A percentile compares a stretch with the other conserved stretches of the same genome.
These are phyloP conservation scores for Aspergillus novoparasiticus DNA, from an alignment of 2,329 filamentous ascomycete species.

Conservation along the genomic window DNA sequence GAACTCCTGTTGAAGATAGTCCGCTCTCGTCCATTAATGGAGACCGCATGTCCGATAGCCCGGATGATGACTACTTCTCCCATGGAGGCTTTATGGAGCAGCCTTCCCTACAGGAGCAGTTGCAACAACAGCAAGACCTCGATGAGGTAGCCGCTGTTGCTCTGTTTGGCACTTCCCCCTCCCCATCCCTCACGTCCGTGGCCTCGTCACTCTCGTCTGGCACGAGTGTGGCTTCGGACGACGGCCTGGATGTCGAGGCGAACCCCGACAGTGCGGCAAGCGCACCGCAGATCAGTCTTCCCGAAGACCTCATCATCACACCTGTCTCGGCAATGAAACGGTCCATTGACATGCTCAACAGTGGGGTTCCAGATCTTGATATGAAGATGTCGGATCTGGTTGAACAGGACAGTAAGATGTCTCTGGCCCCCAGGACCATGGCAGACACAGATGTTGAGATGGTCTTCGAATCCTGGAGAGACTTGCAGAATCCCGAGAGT, in stretches of 20 bases:
- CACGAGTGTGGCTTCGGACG: conserved; percentile 41
- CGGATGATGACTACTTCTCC: conserved; percentile 41
- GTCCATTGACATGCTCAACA: conserved; percentile 44
- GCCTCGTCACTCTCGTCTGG: conserved; percentile 46
- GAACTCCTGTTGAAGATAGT: conserved; percentile 35
- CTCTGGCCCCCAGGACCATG: conserved; percentile 28
- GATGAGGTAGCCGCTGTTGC: conserved; percentile 39
- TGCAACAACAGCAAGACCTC: conserved; percentile 30
- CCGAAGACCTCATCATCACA: conserved; percentile 28
- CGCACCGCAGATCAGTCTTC: conserved; percentile 35
- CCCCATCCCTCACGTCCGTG: conserved; percentile 45
- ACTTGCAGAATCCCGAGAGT: conserved; percentile 74
- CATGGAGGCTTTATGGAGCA: conserved; percentile 29
- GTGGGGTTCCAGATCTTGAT: conserved; percentile 37
- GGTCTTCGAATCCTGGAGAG: conserved; percentile 58
- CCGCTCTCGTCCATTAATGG: conserved; percentile 34
- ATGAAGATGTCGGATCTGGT: conserved; percentile 39
- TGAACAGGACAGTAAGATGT: conserved; percentile 50
- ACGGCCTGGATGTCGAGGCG: conserved; percentile 30
- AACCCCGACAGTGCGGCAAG: conserved; percentile 20
- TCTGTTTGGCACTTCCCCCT: conserved; percentile 46
- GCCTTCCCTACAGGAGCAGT: conserved; percentile 18
- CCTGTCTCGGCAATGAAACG: conserved; percentile 40
- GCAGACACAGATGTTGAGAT: conserved; percentile 39
- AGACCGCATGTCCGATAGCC: conserved; percentile 32